Percentiles rank a stretch among this genome's conserved stretches.
Evolutionary conservation across 345 rosid species (phyloP).

Genomic region (Salix arbutifolia): DNA sequence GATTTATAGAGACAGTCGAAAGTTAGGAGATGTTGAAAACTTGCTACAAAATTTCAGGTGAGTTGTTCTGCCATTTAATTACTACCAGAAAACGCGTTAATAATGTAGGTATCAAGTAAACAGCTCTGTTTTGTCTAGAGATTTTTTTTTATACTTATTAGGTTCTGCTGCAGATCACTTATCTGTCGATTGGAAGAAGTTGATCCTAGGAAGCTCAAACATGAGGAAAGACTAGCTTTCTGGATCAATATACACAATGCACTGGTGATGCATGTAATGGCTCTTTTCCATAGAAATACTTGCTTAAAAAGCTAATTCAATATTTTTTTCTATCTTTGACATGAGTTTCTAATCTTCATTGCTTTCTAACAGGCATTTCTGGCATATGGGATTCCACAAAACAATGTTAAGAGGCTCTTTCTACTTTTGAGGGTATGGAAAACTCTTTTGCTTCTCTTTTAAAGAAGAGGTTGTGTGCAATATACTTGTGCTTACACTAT

Average conservation of each 20-base stretch:
- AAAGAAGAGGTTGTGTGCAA: background rate
- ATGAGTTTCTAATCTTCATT: slow-evolving; percentile 4
- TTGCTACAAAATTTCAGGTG: slow-evolving; percentile 84
- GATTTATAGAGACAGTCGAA: slow-evolving; percentile 73
- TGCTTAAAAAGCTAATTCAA: background rate
- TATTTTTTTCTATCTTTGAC: slow-evolving; percentile 8
- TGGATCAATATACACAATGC: slow-evolving; percentile 97
- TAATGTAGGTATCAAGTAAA: background rate
- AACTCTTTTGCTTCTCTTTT: background rate
- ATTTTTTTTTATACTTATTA: background rate
- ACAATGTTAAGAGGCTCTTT: slow-evolving; percentile 75
- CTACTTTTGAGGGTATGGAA: slow-evolving; percentile 66
- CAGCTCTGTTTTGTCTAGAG: slow-evolving; percentile 2
- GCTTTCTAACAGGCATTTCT: slow-evolving; percentile 57
- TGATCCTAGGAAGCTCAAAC: slow-evolving; percentile 65
- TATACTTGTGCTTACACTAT: slow-evolving; percentile 15
- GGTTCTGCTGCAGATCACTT: slow-evolving; percentile 52
- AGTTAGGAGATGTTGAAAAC: slow-evolving; percentile 68
- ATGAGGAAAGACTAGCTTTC: slow-evolving; percentile 91
- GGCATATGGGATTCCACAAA: slow-evolving; percentile 90
- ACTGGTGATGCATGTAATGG: slow-evolving; percentile 88
- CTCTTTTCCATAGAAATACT: slow-evolving; percentile 8
- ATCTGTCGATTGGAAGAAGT: slow-evolving; percentile 72
- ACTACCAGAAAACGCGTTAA: background rate
- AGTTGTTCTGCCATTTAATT: slow-evolving; percentile 19